Conservation (phyloP, 768 basidiomycete species). For the Tricholoma terreum region DNA sequence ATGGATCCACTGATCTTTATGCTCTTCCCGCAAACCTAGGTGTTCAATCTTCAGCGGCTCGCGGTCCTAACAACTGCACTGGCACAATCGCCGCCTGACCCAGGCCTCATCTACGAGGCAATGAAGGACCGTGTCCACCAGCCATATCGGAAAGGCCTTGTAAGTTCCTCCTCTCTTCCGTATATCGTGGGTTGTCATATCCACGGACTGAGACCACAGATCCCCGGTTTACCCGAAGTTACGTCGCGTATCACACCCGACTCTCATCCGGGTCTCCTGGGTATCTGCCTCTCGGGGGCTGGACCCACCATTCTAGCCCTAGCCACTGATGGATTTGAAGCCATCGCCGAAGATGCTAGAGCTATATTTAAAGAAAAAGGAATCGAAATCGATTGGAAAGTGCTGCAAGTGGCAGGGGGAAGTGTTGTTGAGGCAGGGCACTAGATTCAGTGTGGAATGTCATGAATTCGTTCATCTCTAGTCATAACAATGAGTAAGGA, state of each 20-base stretch:
- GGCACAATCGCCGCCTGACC: constrained; percentile 85
- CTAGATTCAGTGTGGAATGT: constrained; percentile 4
- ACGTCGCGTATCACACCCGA: constrained; percentile 83
- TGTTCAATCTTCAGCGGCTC: constrained; percentile 95
- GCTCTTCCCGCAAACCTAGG: constrained; percentile 43
- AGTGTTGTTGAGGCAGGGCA: constrained; percentile 29
- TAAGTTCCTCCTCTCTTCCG: constrained; percentile 34
- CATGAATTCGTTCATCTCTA: constrained; percentile 12
- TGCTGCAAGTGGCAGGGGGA: constrained; percentile 63
- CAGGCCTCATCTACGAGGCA: constrained; percentile 96
- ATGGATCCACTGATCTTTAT: constrained; percentile 1
- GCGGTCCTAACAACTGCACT: constrained; percentile 96
- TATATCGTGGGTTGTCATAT: not conserved
- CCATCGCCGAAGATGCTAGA: constrained; percentile 80
- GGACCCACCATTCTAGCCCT: constrained; percentile 97
- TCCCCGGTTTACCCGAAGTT: constrained; percentile 93
- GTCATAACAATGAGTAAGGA: not conserved
- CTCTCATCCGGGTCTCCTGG: constrained; percentile 91
- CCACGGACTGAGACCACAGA: constrained; percentile 43
- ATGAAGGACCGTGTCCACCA: constrained; percentile 99
- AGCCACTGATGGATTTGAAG: constrained; percentile 80
- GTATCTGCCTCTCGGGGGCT: constrained; percentile 96
- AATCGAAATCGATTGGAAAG: constrained; percentile 87
- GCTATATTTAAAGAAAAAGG: constrained; percentile 66
- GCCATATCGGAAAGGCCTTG: constrained; percentile 87